Conservation (phyloP, 805 yeast genomes). For the Saccharomycopsis lassenensis region DNA sequence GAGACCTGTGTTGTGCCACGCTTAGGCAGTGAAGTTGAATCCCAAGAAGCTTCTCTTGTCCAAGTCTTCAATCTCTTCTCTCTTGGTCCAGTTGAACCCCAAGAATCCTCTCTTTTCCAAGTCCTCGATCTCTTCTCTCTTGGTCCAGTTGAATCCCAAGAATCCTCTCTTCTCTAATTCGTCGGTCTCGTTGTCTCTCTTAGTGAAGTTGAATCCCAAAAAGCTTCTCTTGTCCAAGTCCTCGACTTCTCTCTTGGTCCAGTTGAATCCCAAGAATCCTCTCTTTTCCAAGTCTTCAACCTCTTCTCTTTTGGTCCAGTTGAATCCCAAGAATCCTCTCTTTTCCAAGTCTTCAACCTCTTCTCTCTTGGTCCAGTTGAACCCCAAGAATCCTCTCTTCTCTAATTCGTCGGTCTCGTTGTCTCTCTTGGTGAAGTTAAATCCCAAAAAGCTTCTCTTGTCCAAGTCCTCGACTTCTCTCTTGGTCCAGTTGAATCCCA, state of each 20-base stretch:
- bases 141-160: conserved; percentile 7
- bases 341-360: background rate
- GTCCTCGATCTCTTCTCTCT: background rate
- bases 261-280: conserved; percentile 6
- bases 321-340: background rate
- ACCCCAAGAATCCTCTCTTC: conserved; percentile 6
- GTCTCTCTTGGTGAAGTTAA: conserved; percentile 4
- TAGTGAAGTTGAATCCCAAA: conserved; percentile 1
- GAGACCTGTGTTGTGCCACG: no score
- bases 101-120: conserved; percentile 3
- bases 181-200: background rate
- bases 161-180: conserved; percentile 2
- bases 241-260: conserved; percentile 5
- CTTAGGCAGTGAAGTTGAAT: no score
- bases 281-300: conserved; percentile 1
- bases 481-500: conserved; percentile 8
- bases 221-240: conserved; percentile 3
- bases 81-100: conserved; percentile 2
- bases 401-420: conserved; percentile 1
- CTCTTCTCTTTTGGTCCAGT: no score
- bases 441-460: conserved; percentile 1
- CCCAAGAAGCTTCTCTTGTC: conserved; percentile 4
- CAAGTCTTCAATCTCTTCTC: conserved; percentile 1
- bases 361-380: conserved; percentile 9
- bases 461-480: conserved; percentile 3